Base-by-base conservation (phyloP, 129 eudicot species). In the Artemisia argyi region DNA sequence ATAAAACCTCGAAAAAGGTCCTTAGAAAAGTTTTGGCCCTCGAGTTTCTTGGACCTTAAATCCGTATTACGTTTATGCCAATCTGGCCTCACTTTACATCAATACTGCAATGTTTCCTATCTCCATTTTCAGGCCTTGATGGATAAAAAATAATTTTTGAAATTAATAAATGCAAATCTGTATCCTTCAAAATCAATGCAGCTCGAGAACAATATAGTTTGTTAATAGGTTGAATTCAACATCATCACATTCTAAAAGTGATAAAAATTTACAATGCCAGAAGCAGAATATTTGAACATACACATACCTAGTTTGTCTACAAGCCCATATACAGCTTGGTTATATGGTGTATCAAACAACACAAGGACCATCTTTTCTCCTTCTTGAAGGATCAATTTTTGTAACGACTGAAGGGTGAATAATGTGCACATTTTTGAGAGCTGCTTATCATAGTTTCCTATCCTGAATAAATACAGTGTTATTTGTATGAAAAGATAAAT, bases 281-380 rank as follows among this genome's bases (percentile, higher is more conserved):
- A 65, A 16, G 46, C 57, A 39, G 9, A 56, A 81, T 61, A 60
- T 28, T 49, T 6, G 39, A 39, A 42, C 65, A 10, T 18, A 55
- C 8, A 72, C 76, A 39, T 79, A 90, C 97, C 98, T 84, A 95
- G 76, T 86, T 95, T 95, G 85, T 95, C 99, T 6, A 95, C 97
- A 59, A 95, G 88, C 28, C 99, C 99, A 76, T 95, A 95, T 49
- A 88, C 99, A 62, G 99, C 99, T 87, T 90, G 97, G 77, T 95
- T 95, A 83, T 91, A 95, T 60, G 99, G 91, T 32, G 97, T 95
- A 66, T 95, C 97, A 71, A 91, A 83, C 97, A 90, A 91, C 61
- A 95, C 99, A 88, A 91, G 97, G 26, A 95, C 97, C 88, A 95
- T 44, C 82, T 91, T 95, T 83, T 95, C 99, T 72, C 99, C 99